Evolutionary conservation across 345 rosid genomes (phyloP), one percentile per base, ranked within the genome.

Genomic region (Heritiera fomes): DNA sequence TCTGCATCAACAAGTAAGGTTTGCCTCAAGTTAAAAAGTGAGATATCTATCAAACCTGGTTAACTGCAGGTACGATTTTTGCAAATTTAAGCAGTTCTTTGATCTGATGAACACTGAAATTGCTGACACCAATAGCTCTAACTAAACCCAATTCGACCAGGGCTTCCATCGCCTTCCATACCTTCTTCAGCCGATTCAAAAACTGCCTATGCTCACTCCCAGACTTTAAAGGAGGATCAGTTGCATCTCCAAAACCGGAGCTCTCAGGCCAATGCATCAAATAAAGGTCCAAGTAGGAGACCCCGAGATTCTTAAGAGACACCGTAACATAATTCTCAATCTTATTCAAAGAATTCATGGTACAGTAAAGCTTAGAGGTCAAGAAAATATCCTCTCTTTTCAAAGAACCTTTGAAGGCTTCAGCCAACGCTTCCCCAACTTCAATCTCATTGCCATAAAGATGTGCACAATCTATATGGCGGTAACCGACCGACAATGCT

Each of bases 111-210:
- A 87, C 80, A 68, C 77, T 79, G 68, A 89, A 89, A 80, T 89
- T 87, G 83, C 91, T 85, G 61, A 89, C 87, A 70, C 92, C 92
- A 14, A 89, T 86, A 76, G 92, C 89, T 77, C 87, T 80, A 58
- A 87, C 91, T 68, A 87, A 77, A 45, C 89, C 92, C 46, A 72
- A 45, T 17, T 89, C 92, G n/a, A 85, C 84, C 34, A 89, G 76
- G 41, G 80, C 89, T 76, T 89, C 92, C 92, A 89, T 89, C 6
- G 89, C 89, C 77, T 87, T 86, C 92, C 92, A 89, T 13, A 87
- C 87, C 78, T 89, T 86, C 83, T 89, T 89, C 85, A 89, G 53
- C 38, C 90, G 85, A 82, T 85, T 89, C 80, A 87, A 43, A 50
- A 87, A 89, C 86, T 87, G 90, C 77, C 88, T 84, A 73, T 82